Percentiles rank a stretch among this genome's conserved stretches.
phyloP scores from a whole-genome alignment of 2,329 filamentous ascomycete species.

The Penicillium sclerotigenum region DNA sequence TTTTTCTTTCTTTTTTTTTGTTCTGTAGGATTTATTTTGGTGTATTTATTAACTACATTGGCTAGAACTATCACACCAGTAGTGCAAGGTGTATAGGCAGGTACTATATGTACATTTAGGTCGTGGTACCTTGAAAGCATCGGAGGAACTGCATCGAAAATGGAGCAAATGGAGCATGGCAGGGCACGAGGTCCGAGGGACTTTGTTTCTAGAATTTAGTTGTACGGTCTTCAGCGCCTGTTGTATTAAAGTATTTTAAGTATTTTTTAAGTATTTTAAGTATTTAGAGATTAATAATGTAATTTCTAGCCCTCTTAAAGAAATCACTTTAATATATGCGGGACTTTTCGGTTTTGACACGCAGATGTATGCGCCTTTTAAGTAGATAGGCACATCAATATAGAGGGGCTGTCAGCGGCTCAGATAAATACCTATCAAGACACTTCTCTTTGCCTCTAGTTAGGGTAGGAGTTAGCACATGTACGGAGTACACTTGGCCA shows the following conservation, averaged over 20 bases:
- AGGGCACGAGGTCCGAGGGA: constrained; percentile 1
- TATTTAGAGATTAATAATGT: not conserved
- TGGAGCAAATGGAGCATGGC: not conserved
- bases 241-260: not conserved
- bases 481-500: not conserved
- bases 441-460: not conserved
- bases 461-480: not conserved
- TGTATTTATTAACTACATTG: not conserved
- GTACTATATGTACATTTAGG: not conserved
- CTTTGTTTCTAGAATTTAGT: not conserved
- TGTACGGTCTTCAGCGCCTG: not conserved
- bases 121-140: not conserved
- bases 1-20: not conserved
- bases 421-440: not conserved
- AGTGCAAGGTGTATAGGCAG: not conserved
- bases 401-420: not conserved
- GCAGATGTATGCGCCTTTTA: constrained; percentile 14
- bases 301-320: not conserved
- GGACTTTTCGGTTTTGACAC: not conserved
- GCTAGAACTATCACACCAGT: not conserved
- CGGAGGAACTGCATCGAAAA: not conserved
- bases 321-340: not conserved
- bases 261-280: not conserved
- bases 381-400: constrained; percentile 4
- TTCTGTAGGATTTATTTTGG: not conserved